These are phyloP conservation scores for Phytophthora chlamydospora DNA, from an alignment of 352 stramenopile genomes.

Conservation along the genomic window DNA sequence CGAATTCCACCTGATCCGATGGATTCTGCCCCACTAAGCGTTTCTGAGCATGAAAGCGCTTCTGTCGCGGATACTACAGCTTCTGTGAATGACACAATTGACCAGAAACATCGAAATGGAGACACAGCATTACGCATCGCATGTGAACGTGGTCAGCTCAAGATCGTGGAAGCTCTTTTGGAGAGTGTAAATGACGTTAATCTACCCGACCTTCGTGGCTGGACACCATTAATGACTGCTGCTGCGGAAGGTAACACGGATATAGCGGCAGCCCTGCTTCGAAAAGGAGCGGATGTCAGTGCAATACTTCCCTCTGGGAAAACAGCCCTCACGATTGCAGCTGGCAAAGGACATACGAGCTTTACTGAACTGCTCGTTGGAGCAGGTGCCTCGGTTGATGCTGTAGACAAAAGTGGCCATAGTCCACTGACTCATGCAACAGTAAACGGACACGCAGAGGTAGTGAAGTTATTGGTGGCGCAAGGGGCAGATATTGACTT, in stretches of 20 bases:
- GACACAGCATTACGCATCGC: slow-evolving; percentile 11
- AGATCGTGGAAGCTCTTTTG: slow-evolving; percentile 5
- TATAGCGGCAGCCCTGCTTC: not conserved
- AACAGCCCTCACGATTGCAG: not conserved
- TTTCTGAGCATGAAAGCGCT: not conserved
- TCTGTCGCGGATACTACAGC: not conserved
- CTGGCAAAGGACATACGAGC: not conserved
- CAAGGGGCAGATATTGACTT: slow-evolving; percentile 2
- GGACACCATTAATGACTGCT: not conserved
- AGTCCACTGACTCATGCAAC: slow-evolving; percentile 3
- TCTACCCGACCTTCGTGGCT: not conserved
- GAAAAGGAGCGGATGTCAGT: not conserved
- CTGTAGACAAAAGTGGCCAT: not conserved
- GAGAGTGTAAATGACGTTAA: not conserved
- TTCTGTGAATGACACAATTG: not conserved
- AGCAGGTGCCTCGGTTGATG: slow-evolving; percentile 7
- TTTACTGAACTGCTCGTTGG: slow-evolving; percentile 1
- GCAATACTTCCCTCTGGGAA: not conserved
- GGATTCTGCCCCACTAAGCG: too few species aligned
- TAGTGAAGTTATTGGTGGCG: slow-evolving; percentile 6
- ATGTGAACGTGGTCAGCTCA: slow-evolving; percentile 1
- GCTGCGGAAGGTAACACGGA: not conserved
- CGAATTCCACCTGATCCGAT: too few species aligned
- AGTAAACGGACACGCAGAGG: slow-evolving; percentile 1
- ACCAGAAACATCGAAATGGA: slow-evolving; percentile 13